A percentile compares a stretch with the other conserved stretches of the same genome.
These are phyloP conservation scores for Cercophora newfieldiana DNA, from an alignment of 495 filamentous ascomycete species.

Conservation along the genomic window DNA sequence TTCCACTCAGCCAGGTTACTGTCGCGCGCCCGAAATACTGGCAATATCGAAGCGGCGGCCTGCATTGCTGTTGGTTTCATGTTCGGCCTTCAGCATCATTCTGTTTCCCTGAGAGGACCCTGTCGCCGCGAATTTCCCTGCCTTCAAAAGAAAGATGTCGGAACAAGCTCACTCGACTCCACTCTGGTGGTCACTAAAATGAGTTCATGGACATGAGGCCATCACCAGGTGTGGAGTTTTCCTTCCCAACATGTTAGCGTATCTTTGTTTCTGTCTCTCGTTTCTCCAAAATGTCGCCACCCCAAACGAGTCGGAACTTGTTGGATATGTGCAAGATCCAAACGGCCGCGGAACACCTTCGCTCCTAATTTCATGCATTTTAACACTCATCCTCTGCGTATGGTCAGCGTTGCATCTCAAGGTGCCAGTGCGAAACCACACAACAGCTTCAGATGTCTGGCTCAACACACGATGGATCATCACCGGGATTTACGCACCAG, in stretches of 20 bases:
- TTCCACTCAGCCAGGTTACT: no score
- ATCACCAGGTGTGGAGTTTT: no score
- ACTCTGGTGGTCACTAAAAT: not conserved
- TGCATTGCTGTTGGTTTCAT: no score
- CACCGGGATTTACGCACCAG: conserved; percentile 20
- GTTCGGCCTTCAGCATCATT: no score
- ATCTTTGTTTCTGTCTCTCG: not conserved
- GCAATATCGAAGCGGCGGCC: no score
- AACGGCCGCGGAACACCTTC: conserved; percentile 18
- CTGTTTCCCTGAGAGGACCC: no score
- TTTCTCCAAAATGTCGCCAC: not conserved
- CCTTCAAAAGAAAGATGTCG: no score
- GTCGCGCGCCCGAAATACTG: no score
- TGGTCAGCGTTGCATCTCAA: conserved; percentile 26
- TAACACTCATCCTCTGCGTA: conserved; percentile 21
- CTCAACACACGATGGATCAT: conserved; percentile 21
- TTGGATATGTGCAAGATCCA: conserved; percentile 13
- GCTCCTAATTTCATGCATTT: conserved; percentile 16
- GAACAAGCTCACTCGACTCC: not conserved
- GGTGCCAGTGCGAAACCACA: conserved; percentile 8
- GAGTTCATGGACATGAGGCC: no score
- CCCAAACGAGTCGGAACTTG: not conserved
- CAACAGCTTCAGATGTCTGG: not conserved
- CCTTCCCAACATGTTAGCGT: no score
- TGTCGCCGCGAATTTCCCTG: no score